Base-by-base conservation (phyloP, 148 eudicot genomes). In the Fagopyrum esculentum region DNA sequence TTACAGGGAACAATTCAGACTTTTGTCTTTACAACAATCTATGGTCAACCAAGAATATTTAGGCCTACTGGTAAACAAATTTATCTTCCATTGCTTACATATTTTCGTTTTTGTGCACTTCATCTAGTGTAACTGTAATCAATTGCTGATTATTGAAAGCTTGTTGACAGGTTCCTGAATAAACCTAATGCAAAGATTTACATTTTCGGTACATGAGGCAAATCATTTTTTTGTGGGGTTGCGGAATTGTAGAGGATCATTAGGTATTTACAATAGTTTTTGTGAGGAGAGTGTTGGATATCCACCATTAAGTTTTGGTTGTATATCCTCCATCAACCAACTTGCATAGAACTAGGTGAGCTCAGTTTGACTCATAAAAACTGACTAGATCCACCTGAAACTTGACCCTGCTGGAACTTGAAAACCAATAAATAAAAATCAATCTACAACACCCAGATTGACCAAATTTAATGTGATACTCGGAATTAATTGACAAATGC, bases 11-110 rank as follows among this genome's bases (percentile, higher is more conserved):
- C 99, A 80, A 90, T 83, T 77, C 92, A 92, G 77, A 77, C 91
- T 26, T 95, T 95, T 78, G 90, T 95, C 57, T 95, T 95, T 78
- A 95, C 99, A 35, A 95, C 96, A 16, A 77, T 85, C 76, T 86
- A 85, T 86, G 99, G 99, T 78, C 91, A 80, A 80, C 98, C 98
- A 75, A 88, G 96, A 86, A 75, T 95, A 71, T 95, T 92, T 74
- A 89, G 97, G 83, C 83, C 98, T 69, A 95, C 97, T 74, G 99
- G 99, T 95, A 86, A 86, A 77, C 45, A 10, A 68, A 59, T 70
- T 78, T 44, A 59, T 66, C 68, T 47, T 46, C 40, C 55, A 71
- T 45, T 70, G 50, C 44, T 63, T 8, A 63, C 0, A 9, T 43
- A 7, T 0, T 60, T 61, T 0, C 4, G 10, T 61, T 60, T 60